Conservation (phyloP, 257 asterid genomes). For the Solanum sparsipilum region DNA sequence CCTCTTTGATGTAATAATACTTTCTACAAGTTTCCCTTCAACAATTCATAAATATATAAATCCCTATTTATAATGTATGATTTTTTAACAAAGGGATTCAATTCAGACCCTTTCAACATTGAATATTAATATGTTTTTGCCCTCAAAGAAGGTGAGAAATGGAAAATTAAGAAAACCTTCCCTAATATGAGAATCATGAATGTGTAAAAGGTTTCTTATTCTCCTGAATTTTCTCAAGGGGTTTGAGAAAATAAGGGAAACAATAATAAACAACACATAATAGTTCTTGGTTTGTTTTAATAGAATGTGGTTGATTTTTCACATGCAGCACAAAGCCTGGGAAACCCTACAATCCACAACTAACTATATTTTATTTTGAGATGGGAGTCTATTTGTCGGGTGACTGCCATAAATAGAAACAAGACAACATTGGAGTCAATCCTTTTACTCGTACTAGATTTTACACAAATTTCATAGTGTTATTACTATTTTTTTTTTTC, state of each 20-base stretch:
- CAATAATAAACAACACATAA: background rate
- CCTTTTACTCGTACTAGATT: background rate
- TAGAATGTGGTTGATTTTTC: constrained; percentile 21
- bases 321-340: constrained; percentile 36
- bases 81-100: background rate
- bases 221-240: background rate
- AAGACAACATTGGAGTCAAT: background rate
- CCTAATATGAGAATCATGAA: background rate
- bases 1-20: background rate
- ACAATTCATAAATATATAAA: background rate
- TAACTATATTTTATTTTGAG: constrained; percentile 3
- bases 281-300: background rate
- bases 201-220: background rate
- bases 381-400: background rate
- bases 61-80: background rate
- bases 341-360: constrained; percentile 32
- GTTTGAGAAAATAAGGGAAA: background rate
- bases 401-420: background rate
- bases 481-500: too few relatives aligned
- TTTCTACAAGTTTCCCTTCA: background rate
- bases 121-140: background rate
- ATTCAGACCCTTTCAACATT: background rate
- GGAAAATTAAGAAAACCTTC: background rate
- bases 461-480: too few relatives aligned
- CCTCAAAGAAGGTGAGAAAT: background rate